These are phyloP conservation scores for Macaranga tanarius DNA, from an alignment of 441 rosid genomes.

Conservation along the genomic window DNA sequence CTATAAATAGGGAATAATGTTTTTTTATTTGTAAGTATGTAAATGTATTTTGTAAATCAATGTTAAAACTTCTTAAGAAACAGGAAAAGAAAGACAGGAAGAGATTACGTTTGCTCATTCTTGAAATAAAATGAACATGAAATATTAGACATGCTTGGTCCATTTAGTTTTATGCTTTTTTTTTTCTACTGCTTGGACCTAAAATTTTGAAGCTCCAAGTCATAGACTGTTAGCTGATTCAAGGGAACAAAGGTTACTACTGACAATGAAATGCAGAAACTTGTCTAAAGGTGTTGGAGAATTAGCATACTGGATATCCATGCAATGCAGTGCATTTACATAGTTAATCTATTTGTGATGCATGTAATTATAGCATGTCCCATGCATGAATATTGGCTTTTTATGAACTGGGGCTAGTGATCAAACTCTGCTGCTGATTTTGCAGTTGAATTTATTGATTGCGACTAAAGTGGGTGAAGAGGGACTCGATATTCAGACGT, in stretches of 20 bases:
- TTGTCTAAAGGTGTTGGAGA: neutral
- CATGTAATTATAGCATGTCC: constrained; percentile 3
- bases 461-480: constrained; percentile 99
- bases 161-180: neutral
- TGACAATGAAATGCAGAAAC: neutral
- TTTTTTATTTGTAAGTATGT: too few relatives aligned
- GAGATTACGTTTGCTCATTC: too few relatives aligned
- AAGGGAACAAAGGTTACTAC: neutral
- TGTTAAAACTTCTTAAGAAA: too few relatives aligned
- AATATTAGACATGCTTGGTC: neutral
- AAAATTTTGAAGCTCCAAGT: neutral
- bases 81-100: too few relatives aligned
- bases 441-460: constrained; percentile 90
- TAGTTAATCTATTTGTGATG: neutral
- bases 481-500: constrained; percentile 97
- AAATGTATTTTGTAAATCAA: too few relatives aligned
- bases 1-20: neutral
- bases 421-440: constrained; percentile 24
- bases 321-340: neutral
- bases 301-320: neutral
- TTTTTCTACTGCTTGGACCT: neutral
- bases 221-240: neutral
- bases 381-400: neutral
- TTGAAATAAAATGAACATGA: too few relatives aligned
- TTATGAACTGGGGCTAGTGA: neutral